Percentiles rank a stretch among this genome's conserved stretches.
Conservation (phyloP, 1,139 yeast genomes). For the Yamadazyma mexicana region DNA sequence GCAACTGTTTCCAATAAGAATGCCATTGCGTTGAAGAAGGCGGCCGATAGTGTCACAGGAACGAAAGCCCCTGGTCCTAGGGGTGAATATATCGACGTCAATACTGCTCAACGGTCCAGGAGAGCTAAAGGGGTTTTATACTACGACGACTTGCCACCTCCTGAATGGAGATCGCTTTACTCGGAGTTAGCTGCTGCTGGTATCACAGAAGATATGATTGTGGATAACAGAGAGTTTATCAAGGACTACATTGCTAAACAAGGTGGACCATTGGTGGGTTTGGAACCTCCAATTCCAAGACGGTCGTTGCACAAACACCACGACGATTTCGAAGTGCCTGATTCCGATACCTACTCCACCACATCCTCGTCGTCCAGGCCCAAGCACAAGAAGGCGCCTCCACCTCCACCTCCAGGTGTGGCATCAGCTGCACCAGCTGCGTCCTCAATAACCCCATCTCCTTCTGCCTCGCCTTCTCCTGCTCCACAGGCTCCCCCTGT, state of each 20-base stretch:
- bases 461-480: conserved; percentile 15
- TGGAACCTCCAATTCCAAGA: conserved; percentile 84
- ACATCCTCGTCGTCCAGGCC: conserved; percentile 2
- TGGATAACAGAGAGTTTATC: conserved; percentile 79
- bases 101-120: conserved; percentile 56
- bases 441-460: not conserved
- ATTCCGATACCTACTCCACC: not conserved
- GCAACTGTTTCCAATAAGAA: conserved; percentile 83
- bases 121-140: conserved; percentile 61
- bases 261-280: conserved; percentile 83
- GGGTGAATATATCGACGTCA: conserved; percentile 55
- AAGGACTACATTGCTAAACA: conserved; percentile 73
- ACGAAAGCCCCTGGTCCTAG: conserved; percentile 61
- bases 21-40: conserved; percentile 72
- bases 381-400: conserved; percentile 42
- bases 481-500: conserved; percentile 17
- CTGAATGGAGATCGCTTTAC: conserved; percentile 80
- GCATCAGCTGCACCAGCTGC: conserved; percentile 17
- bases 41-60: conserved; percentile 8
- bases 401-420: conserved; percentile 45
- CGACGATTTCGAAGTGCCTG: conserved; percentile 13
- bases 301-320: conserved; percentile 36
- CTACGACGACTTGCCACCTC: conserved; percentile 80
- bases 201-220: conserved; percentile 85
- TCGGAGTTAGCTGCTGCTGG: conserved; percentile 76